These are phyloP conservation scores for Pseudonitzschia multiseries DNA, from an alignment of 108 stramenopile species.

Conservation along the genomic window DNA sequence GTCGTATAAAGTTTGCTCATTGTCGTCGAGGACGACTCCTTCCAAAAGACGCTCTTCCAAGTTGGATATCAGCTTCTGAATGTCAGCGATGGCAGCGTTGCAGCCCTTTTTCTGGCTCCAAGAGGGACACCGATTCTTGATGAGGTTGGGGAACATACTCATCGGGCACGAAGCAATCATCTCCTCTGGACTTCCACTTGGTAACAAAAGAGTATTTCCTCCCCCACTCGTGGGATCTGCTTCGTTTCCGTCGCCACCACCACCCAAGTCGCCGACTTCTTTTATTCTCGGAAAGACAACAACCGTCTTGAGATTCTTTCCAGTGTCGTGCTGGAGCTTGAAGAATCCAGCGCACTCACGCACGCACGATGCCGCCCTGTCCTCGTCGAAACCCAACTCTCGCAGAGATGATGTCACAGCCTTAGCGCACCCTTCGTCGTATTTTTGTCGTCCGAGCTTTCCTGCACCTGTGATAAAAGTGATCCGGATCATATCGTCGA, in stretches of 20 bases:
- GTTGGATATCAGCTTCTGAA: conserved; percentile 45
- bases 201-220: conserved; percentile 28
- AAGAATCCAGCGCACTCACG: conserved; percentile 84
- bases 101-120: conserved; percentile 88
- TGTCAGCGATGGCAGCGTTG: conserved; percentile 46
- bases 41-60: conserved; percentile 79
- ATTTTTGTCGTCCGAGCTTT: conserved; percentile 82
- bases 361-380: conserved; percentile 83
- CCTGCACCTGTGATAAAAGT: conserved; percentile 90
- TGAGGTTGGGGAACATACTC: conserved; percentile 62
- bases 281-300: conserved; percentile 86
- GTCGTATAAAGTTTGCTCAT: conserved; percentile 88
- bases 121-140: conserved; percentile 56
- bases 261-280: conserved; percentile 16
- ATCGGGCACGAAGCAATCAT: conserved; percentile 68
- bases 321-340: conserved; percentile 95
- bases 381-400: conserved; percentile 85
- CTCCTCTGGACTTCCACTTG: conserved; percentile 64
- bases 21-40: conserved; percentile 67
- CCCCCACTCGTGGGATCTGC: conserved; percentile 21
- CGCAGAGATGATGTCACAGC: conserved; percentile 77
- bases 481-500: conserved; percentile 78
- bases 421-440: conserved; percentile 84
- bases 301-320: conserved; percentile 92
- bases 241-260: conserved; percentile 15